Evolutionary conservation across 495 filamentous ascomycete species (phyloP).

Genomic region (Penicillium cataractarum): DNA sequence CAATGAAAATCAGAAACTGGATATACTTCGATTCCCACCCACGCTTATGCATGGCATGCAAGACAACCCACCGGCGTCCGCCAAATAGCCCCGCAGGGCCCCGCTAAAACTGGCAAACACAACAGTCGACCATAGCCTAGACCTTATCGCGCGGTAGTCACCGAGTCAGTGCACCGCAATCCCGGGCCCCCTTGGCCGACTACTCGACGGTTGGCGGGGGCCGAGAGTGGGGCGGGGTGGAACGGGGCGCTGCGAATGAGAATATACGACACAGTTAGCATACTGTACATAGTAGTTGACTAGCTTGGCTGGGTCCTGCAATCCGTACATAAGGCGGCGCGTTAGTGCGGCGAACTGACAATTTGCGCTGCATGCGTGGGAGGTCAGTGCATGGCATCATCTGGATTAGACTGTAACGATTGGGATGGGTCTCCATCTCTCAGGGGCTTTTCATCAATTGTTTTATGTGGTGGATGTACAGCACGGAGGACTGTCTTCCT

Average conservation of each 20-base stretch:
- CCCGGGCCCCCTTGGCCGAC: slow-evolving; percentile 13
- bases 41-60: slow-evolving; percentile 24
- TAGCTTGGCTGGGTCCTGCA: slow-evolving; percentile 22
- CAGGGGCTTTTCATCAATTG: slow-evolving; percentile 6
- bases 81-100: background rate
- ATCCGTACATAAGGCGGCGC: slow-evolving; percentile 27
- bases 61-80: slow-evolving; percentile 14
- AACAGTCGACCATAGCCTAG: slow-evolving; percentile 25
- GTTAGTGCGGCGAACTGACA: slow-evolving; percentile 37
- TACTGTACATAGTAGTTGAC: no score
- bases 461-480: background rate
- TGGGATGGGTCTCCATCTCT: no score
- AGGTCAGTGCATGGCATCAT: slow-evolving; percentile 31
- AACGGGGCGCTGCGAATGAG: background rate
- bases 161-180: slow-evolving; percentile 26
- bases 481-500: slow-evolving; percentile 15
- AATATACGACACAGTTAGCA: no score
- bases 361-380: slow-evolving; percentile 21
- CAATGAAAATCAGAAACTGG: no score
- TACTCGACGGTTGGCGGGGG: slow-evolving; percentile 23
- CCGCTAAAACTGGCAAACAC: slow-evolving; percentile 4
- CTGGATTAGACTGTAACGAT: slow-evolving; percentile 16
- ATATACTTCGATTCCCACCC: slow-evolving; percentile 9
- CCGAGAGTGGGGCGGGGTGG: slow-evolving; percentile 20
- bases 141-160: slow-evolving; percentile 26